Conservation (phyloP, 2,329 filamentous ascomycete genomes). For the Aschersonia sp. region DNA sequence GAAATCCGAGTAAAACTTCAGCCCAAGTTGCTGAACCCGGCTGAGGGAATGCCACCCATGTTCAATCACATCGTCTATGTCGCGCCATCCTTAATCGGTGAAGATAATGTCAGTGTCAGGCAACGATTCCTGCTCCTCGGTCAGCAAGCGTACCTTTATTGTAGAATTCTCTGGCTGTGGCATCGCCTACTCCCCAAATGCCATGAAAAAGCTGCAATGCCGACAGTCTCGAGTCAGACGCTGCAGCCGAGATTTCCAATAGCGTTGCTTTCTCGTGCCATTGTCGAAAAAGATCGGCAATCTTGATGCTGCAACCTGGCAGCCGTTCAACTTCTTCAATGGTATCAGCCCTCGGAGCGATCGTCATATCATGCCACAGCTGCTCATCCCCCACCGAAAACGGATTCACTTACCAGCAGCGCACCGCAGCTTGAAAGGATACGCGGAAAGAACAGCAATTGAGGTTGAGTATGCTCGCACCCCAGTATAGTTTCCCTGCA, state of each 20-base stretch:
- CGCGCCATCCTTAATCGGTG: slow-evolving; percentile 46
- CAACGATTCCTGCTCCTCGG: neutral
- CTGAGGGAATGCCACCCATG: slow-evolving; percentile 62
- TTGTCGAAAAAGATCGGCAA: slow-evolving; percentile 63
- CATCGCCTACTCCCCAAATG: slow-evolving; percentile 85
- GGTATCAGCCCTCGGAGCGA: no score
- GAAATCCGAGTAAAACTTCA: slow-evolving; percentile 90
- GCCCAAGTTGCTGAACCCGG: slow-evolving; percentile 78
- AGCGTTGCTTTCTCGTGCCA: slow-evolving; percentile 49
- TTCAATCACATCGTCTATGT: slow-evolving; percentile 76
- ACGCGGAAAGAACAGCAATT: slow-evolving; percentile 72
- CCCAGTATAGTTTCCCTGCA: slow-evolving; percentile 64
- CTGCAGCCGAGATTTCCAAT: slow-evolving; percentile 47
- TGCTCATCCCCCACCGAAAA: neutral
- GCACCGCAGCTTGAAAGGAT: slow-evolving; percentile 40
- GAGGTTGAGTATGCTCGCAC: slow-evolving; percentile 76
- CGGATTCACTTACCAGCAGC: slow-evolving; percentile 20
- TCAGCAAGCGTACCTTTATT: slow-evolving; percentile 29
- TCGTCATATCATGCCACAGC: no score
- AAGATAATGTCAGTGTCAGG: neutral
- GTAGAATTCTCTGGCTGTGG: slow-evolving; percentile 71
- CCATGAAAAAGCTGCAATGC: slow-evolving; percentile 59
- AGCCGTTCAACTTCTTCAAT: slow-evolving; percentile 35
- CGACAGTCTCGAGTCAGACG: slow-evolving; percentile 47
- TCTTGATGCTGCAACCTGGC: slow-evolving; percentile 71